Base-by-base conservation (phyloP, 2,329 filamentous ascomycete species). In the Botrytis squamosa region DNA sequence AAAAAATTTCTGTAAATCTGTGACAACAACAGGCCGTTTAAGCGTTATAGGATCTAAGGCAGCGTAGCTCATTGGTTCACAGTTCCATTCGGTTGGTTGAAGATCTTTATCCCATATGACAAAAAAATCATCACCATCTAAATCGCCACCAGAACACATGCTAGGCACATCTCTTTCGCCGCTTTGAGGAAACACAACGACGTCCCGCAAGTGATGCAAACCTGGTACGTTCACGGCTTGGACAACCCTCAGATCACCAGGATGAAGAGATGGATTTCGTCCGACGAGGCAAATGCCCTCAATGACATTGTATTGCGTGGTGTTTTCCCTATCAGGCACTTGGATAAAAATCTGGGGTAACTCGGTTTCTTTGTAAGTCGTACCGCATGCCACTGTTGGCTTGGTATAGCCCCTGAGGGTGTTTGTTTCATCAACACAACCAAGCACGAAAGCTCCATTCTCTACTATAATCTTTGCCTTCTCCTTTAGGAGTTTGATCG, bases 111-210 rank as follows among this genome's bases (percentile, higher is more conserved):
- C 95, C 95, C 96, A 99, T 64, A 98, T 92, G 8, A 98, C 90
- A 72, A 98, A 91, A 81, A 94, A 99, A 80, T 99, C 96, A 79
- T 99, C 96, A 0, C 96, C 96, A 80, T 99, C 96, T 0, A 99
- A 87, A 80, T 99, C 96, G 0, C 96, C 96, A 2, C 96, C 96
- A 6, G 96, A 97, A 76, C 96, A 94, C 95, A 98, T 98, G 79
- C 92, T 94, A 0, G 95, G 90, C 36, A 99, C 84, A 76, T 97
- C 94, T 25, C 92, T 87, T 79, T 98, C 94, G 0, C 95, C 95
- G 0, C 85, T 91, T 52, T 93, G 89, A 0, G 96, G 93, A 67
- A 99, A 91, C 0, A 98, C 94, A 1, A 98, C 91, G 0, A 97
- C 93, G 80, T 98, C 91, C 73, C 88, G 91, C 6, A 98, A 85